Percentiles rank a stretch among this genome's conserved stretches.
These are phyloP conservation scores for Mycena kentingensis DNA, from an alignment of 768 basidiomycete genomes.

Conservation along the genomic window DNA sequence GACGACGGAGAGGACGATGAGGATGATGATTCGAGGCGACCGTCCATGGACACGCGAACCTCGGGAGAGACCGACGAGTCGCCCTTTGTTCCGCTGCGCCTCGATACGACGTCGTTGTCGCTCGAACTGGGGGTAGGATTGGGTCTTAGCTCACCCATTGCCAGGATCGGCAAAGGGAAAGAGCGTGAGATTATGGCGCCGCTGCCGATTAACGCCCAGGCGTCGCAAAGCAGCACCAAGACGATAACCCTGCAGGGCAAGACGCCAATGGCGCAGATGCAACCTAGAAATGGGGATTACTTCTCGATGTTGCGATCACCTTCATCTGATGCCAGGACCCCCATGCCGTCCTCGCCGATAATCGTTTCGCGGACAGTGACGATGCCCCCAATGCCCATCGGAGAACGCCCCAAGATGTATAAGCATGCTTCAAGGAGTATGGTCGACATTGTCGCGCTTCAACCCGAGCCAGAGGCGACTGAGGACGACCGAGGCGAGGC, in stretches of 20 bases:
- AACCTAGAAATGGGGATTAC: constrained; percentile 18
- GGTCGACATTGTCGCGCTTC: constrained; percentile 50
- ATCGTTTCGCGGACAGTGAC: constrained; percentile 22
- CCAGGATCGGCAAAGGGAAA: constrained; percentile 30
- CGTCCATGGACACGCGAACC: constrained; percentile 23
- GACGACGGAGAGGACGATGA: constrained; percentile 38
- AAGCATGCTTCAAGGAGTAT: constrained; percentile 66
- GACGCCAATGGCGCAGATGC: constrained; percentile 3
- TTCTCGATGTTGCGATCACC: constrained; percentile 27
- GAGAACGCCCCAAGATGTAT: constrained; percentile 48
- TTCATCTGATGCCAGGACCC: constrained; percentile 19
- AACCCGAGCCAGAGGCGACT: constrained; percentile 12
- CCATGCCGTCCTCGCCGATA: constrained; percentile 22
- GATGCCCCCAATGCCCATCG: constrained; percentile 13
- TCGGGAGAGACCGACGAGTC: constrained; percentile 8
- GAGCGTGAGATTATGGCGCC: constrained; percentile 17
- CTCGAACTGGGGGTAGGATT: constrained; percentile 32
- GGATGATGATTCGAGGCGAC: constrained; percentile 25
- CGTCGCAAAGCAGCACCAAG: constrained; percentile 5
- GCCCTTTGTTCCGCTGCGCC: constrained; percentile 26
- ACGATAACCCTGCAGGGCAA: background rate
- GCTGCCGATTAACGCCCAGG: constrained; percentile 1
- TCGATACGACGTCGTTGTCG: constrained; percentile 36
- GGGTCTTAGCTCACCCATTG: constrained; percentile 16
- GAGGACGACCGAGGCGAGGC: constrained; percentile 27